These are phyloP conservation scores for Camellia lanceoleosa DNA, from an alignment of 148 eudicot genomes.

Conservation along the genomic window DNA sequence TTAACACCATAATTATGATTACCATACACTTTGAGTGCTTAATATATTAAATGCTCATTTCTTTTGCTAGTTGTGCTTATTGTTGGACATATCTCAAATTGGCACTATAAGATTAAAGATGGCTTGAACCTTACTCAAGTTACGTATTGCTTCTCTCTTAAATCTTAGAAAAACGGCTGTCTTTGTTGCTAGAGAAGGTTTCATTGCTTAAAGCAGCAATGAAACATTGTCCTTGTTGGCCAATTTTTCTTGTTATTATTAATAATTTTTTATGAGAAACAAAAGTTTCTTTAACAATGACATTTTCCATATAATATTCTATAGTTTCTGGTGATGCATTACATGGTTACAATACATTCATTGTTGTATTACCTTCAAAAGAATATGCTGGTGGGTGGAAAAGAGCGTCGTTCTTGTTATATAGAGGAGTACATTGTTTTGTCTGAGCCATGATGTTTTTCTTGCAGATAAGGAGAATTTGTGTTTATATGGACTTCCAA, in stretches of 20 bases:
- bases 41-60: background rate
- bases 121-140: background rate
- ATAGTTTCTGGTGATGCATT: background rate
- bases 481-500: constrained; percentile 47
- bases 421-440: background rate
- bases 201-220: background rate
- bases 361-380: background rate
- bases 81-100: background rate
- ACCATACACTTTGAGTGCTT: background rate
- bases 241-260: background rate
- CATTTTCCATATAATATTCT: background rate
- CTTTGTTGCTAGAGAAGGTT: background rate
- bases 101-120: constrained; percentile 6
- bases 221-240: background rate
- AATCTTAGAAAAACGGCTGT: background rate
- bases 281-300: background rate
- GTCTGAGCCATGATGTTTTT: background rate
- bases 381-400: background rate
- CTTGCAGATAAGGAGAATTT: constrained; percentile 39
- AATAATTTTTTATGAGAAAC: background rate
- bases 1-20: background rate
- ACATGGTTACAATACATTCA: background rate
- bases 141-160: constrained; percentile 3
- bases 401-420: background rate
- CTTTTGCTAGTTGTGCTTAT: background rate